phyloP scores from a whole-genome alignment of 2,329 filamentous ascomycete genomes.

The Thelonectria blattea region DNA sequence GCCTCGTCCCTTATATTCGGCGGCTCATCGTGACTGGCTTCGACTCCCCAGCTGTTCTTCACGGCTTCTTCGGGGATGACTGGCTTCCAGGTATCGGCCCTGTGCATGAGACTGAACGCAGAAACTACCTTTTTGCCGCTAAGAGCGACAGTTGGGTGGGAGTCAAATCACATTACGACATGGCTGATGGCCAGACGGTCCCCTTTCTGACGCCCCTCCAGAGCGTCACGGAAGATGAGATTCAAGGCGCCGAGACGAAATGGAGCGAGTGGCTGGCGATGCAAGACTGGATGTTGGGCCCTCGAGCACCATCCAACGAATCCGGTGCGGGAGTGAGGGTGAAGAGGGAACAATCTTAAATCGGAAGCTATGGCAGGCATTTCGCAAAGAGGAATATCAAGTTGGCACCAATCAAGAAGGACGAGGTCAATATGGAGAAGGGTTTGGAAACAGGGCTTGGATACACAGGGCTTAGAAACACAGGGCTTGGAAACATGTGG shows the following conservation, averaged over 20 bases:
- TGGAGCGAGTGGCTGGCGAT: constrained; percentile 97
- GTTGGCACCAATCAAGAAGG: background rate
- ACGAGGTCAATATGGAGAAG: background rate
- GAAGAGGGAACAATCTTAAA: constrained; percentile 40
- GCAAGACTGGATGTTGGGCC: constrained; percentile 99
- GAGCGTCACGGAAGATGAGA: constrained; percentile 77
- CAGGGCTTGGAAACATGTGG: background rate
- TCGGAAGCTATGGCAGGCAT: background rate
- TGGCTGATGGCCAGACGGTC: constrained; percentile 79
- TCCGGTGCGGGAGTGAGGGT: constrained; percentile 38
- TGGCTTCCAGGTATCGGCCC: constrained; percentile 82
- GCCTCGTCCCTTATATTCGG: constrained; percentile 86
- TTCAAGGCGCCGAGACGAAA: constrained; percentile 78
- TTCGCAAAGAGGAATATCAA: background rate
- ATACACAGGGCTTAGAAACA: background rate
- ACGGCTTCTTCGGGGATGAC: constrained; percentile 96
- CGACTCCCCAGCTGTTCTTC: constrained; percentile 83
- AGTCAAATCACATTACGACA: constrained; percentile 91
- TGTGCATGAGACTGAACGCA: constrained; percentile 85
- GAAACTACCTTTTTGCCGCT: constrained; percentile 93
- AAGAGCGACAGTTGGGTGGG: constrained; percentile 90
- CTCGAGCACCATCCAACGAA: constrained; percentile 63
- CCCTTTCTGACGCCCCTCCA: constrained; percentile 88
- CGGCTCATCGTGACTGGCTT: constrained; percentile 91
- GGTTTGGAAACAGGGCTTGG: background rate